phyloP scores from a whole-genome alignment of 495 filamentous ascomycete genomes.

The Astrocystis sublimbata region DNA sequence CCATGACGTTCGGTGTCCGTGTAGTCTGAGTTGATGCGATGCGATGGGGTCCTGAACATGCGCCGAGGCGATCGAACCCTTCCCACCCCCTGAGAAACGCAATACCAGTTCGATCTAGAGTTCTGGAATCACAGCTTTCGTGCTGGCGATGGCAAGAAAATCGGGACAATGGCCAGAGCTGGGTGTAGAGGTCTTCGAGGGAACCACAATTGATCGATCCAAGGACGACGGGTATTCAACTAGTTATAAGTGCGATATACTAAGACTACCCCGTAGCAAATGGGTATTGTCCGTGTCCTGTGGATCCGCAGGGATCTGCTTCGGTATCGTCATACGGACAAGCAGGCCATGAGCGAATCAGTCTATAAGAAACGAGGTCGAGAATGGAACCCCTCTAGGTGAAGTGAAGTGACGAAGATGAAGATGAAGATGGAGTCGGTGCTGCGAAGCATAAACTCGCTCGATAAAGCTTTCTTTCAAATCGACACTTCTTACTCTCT shows the following conservation, averaged over 20 bases:
- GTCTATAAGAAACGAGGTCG: neutral
- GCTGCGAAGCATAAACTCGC: neutral
- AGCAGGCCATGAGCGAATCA: neutral
- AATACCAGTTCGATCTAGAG: neutral
- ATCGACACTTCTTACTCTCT: neutral
- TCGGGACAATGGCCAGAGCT: neutral
- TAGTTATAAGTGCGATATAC: neutral
- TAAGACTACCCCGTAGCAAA: constrained; percentile 1
- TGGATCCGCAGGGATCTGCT: constrained; percentile 12
- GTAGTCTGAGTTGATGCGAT: neutral
- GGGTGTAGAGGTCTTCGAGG: neutral
- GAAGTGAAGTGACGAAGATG: neutral
- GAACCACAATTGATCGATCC: constrained; percentile 1
- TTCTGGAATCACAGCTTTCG: neutral
- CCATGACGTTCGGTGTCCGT: neutral
- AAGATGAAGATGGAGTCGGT: neutral
- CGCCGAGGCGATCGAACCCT: neutral
- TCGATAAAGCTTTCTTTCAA: constrained; percentile 1
- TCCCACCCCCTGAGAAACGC: neutral
- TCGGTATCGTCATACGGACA: constrained; percentile 8
- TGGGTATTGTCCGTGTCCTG: neutral
- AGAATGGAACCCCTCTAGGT: neutral
- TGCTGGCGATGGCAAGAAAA: neutral
- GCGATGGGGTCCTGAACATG: neutral
- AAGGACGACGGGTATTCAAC: neutral